These are phyloP conservation scores for Hymenoscyphus infarciens DNA, from an alignment of 2,329 filamentous ascomycete species.

Conservation along the genomic window DNA sequence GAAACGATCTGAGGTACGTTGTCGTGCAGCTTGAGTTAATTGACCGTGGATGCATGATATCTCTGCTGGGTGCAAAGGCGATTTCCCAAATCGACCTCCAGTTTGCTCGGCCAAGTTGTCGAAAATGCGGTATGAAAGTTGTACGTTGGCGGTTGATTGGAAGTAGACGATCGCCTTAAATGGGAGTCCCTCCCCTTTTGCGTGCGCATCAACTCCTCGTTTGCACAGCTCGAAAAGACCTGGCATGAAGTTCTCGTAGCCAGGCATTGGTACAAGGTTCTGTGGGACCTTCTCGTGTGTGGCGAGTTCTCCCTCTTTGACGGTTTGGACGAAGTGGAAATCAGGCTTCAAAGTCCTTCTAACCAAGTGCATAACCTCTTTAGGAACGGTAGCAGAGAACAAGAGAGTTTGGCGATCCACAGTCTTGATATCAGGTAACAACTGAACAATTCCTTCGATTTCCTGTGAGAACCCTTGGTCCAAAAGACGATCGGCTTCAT, in stretches of 20 bases:
- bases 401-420: slow-evolving; percentile 84
- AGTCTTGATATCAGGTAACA: slow-evolving; percentile 60
- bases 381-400: slow-evolving; percentile 90
- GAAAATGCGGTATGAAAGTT: slow-evolving; percentile 58
- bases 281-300: slow-evolving; percentile 87
- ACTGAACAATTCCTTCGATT: slow-evolving; percentile 55
- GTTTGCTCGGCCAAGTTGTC: slow-evolving; percentile 24
- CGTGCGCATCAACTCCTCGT: slow-evolving; percentile 36
- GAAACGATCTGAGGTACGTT: slow-evolving; percentile 69
- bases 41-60: slow-evolving; percentile 68
- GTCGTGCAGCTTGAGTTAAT: slow-evolving; percentile 67
- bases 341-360: slow-evolving; percentile 69
- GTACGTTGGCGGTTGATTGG: slow-evolving; percentile 70
- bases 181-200: slow-evolving; percentile 20
- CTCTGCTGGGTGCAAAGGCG: slow-evolving; percentile 30
- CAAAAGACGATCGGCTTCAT: slow-evolving; percentile 97
- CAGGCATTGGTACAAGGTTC: slow-evolving; percentile 60
- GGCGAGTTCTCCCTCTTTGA: slow-evolving; percentile 73
- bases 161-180: slow-evolving; percentile 97
- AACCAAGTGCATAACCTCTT: slow-evolving; percentile 77
- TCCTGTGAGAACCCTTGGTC: slow-evolving; percentile 80
- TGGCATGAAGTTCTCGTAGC: slow-evolving; percentile 76
- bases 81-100: slow-evolving; percentile 22
- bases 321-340: slow-evolving; percentile 86
- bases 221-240: slow-evolving; percentile 54